These are phyloP conservation scores for Globisporangium cystogenes DNA, from an alignment of 352 stramenopile genomes.

Conservation along the genomic window DNA sequence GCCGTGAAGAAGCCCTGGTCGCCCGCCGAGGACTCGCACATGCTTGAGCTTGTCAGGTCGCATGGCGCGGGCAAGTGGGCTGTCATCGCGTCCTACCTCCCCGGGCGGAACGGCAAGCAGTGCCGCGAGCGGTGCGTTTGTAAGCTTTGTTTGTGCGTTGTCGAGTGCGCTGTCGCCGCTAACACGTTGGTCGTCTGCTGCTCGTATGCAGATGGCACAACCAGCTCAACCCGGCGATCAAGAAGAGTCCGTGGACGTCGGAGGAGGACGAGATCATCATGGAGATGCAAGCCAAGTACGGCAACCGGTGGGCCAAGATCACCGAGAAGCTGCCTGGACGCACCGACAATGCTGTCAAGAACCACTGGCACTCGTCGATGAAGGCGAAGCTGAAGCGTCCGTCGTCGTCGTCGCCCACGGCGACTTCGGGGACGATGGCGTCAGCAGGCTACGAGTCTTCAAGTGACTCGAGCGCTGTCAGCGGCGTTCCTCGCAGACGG, in stretches of 20 bases:
- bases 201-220: constrained; percentile 71
- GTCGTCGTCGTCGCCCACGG: neutral
- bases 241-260: constrained; percentile 67
- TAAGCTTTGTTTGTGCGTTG: too few relatives aligned
- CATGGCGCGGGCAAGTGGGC: constrained; percentile 72
- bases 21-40: constrained; percentile 48
- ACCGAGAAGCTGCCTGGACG: constrained; percentile 93
- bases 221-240: constrained; percentile 74
- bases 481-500: constrained; percentile 2
- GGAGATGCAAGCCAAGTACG: constrained; percentile 75
- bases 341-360: constrained; percentile 98
- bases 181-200: neutral
- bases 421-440: too few relatives aligned
- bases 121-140: constrained; percentile 65
- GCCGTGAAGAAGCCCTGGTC: constrained; percentile 69
- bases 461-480: neutral
- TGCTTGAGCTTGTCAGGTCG: constrained; percentile 49
- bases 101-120: constrained; percentile 84
- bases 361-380: constrained; percentile 92
- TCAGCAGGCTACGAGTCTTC: neutral
- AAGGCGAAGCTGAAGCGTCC: constrained; percentile 42
- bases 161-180: neutral
- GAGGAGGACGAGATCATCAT: constrained; percentile 88
- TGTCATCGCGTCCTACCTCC: constrained; percentile 79
- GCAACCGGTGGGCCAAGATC: constrained; percentile 98